phyloP scores from a whole-genome alignment of 768 basidiomycete species.

The Agaricus blazei region DNA sequence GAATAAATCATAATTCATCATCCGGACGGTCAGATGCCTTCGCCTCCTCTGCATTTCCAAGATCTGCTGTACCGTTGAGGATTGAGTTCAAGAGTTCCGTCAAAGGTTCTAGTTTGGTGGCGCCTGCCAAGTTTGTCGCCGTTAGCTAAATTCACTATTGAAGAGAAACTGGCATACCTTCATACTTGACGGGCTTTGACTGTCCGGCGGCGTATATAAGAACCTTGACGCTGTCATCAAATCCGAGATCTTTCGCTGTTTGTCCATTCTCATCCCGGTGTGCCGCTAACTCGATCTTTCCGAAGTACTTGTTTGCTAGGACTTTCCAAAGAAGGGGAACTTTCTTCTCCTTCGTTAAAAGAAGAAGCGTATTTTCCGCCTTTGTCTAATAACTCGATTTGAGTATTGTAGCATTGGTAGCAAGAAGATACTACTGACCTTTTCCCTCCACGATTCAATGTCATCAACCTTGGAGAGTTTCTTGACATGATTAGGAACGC shows the following conservation, averaged over 20 bases:
- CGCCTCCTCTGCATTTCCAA: constrained; percentile 18
- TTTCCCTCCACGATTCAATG: constrained; percentile 62
- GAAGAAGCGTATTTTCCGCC: constrained; percentile 52
- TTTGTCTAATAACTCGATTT: constrained; percentile 17
- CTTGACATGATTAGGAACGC: constrained; percentile 69
- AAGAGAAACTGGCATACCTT: constrained; percentile 41
- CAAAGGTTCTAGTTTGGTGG: constrained; percentile 69
- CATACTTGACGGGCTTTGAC: constrained; percentile 51
- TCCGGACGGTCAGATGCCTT: constrained; percentile 6
- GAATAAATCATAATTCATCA: constrained; percentile 15
- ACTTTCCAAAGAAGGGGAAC: constrained; percentile 79
- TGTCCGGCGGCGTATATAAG: constrained; percentile 65
- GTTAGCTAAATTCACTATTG: constrained; percentile 17
- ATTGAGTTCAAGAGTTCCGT: constrained; percentile 70
- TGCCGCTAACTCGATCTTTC: constrained; percentile 54
- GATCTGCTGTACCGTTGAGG: constrained; percentile 61
- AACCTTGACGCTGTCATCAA: constrained; percentile 57
- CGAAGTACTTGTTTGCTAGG: constrained; percentile 66
- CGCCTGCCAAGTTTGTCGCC: constrained; percentile 58
- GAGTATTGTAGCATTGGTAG: not conserved
- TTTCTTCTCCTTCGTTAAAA: constrained; percentile 71
- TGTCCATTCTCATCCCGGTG: constrained; percentile 64
- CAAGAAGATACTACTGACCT: constrained; percentile 39
- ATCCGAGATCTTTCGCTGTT: constrained; percentile 44
- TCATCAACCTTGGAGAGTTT: constrained; percentile 52